Evolutionary conservation across 2,329 filamentous ascomycete species (phyloP), one percentile per base, ranked within the genome.

Genomic region (Catunica adiposa): DNA sequence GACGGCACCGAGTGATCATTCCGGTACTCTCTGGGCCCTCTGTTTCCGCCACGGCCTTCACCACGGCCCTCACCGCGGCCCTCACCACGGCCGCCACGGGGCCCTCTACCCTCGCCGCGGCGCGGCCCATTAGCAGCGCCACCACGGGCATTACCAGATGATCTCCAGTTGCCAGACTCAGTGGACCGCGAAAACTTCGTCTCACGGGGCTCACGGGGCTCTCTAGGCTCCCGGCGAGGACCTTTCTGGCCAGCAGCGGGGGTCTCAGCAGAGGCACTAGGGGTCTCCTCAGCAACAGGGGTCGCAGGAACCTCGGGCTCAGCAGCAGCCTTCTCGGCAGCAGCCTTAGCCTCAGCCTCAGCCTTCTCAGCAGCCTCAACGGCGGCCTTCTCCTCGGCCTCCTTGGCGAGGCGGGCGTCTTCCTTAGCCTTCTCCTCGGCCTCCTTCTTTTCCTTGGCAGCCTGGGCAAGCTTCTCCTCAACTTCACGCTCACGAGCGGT

Each of bases 401-500:
- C 70, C 62, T 74, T 73, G 7, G 70, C 73, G 23, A 77, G 70
- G n/a, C 74, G 75, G 52, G 79, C 76, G n/a, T 78, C 84, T 63
- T 86, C 87, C 69, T 87, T 89, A 47, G 80, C 83, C 73, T 89
- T 92, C 60, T 92, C 87, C 1, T 92, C 87, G 0, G 83, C 80
- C 63, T 94, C 89, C 66, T 83, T 86, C 79, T 94, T 94, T 68
- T 92, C 83, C 61, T 82, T 82, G 25, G 89, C 60, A 5, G 79
- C 77, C 58, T 86, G 74, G 64, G 85, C 74, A 61, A 85, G 79
- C 76, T 88, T 53, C 71, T 95, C 88, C 64, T 94, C 90, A 57
- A 98, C 82, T 68, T 94, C 83, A 63, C 83, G 84, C 72, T 97
- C 90, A 61, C 86, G 83, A 14, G 89, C 79, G 48, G 87, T 86